Percentiles rank a stretch among this genome's conserved stretches.
These are phyloP conservation scores for Ochromonas danica DNA, from an alignment of 108 stramenopile species.

Conservation along the genomic window DNA sequence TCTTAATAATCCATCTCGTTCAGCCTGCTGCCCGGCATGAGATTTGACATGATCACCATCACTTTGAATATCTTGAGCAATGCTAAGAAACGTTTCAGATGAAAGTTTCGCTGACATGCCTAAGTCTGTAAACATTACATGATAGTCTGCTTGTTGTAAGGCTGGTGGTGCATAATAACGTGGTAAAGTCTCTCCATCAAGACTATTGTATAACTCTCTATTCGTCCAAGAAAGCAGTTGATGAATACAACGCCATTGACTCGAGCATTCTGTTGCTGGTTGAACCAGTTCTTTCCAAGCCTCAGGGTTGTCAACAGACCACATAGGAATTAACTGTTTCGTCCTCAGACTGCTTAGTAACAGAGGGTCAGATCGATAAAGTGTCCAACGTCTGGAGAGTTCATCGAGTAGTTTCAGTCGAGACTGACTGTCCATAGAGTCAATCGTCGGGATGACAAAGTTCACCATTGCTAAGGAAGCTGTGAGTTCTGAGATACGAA, in stretches of 20 bases:
- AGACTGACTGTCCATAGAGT: background rate
- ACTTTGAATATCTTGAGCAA: background rate
- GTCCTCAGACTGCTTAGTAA: background rate
- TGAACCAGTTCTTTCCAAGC: background rate
- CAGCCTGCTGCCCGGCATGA: background rate
- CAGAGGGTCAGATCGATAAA: background rate
- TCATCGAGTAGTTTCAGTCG: background rate
- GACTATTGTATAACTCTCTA: background rate
- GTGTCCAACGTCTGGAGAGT: background rate
- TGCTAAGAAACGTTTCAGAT: background rate
- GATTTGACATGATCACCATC: background rate
- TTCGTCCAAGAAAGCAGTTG: constrained; percentile 27
- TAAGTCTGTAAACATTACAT: constrained; percentile 11
- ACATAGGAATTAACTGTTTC: constrained; percentile 6
- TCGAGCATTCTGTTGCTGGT: background rate
- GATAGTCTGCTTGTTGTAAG: background rate
- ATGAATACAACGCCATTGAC: background rate
- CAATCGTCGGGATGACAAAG: constrained; percentile 23
- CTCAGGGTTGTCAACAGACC: background rate
- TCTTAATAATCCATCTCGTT: no score
- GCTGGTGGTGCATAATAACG: constrained; percentile 15
- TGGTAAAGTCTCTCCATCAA: background rate
- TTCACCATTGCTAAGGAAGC: background rate
- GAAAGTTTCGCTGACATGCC: constrained; percentile 10
- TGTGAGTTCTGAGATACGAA: constrained; percentile 7